These are phyloP conservation scores for Mycotypha africana DNA, from an alignment of 371 early-diverging fungal species.

Conservation along the genomic window DNA sequence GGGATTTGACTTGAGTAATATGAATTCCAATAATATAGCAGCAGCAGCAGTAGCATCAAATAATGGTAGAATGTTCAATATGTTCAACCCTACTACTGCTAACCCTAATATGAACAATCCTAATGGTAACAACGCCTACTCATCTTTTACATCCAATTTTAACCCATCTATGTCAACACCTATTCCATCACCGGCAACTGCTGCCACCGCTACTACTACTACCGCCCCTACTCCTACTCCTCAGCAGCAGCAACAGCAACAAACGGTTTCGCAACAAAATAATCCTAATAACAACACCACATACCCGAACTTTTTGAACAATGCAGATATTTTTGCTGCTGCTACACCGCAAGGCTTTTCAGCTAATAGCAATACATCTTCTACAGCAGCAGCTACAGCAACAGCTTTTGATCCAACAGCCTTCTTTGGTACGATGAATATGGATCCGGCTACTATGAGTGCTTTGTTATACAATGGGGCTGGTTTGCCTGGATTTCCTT, in stretches of 20 bases:
- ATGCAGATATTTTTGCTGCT: too few species aligned
- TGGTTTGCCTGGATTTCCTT: slow-evolving; percentile 2
- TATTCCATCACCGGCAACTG: background rate
- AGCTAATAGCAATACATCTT: slow-evolving; percentile 1
- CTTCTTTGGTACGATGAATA: slow-evolving; percentile 28
- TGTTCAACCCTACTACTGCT: background rate
- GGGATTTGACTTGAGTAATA: slow-evolving; percentile 18
- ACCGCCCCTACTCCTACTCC: background rate
- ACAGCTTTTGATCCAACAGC: slow-evolving; percentile 14
- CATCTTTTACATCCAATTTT: too few species aligned
- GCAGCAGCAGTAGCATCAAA: background rate
- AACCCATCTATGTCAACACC: too few species aligned
- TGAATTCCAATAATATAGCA: background rate
- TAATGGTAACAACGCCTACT: too few species aligned
- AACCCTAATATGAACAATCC: too few species aligned
- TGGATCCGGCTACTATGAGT: slow-evolving; percentile 35
- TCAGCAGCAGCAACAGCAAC: background rate
- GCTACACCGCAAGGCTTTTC: too few species aligned
- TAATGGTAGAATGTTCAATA: background rate
- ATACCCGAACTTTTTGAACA: slow-evolving; percentile 16
- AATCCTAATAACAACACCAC: too few species aligned
- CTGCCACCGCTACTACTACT: background rate
- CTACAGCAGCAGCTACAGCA: background rate
- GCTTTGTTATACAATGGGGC: slow-evolving; percentile 22
- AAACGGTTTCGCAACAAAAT: too few species aligned